Base-by-base conservation (phyloP, 164 flowering plant species). In the Magnolia kwangsiensis region DNA sequence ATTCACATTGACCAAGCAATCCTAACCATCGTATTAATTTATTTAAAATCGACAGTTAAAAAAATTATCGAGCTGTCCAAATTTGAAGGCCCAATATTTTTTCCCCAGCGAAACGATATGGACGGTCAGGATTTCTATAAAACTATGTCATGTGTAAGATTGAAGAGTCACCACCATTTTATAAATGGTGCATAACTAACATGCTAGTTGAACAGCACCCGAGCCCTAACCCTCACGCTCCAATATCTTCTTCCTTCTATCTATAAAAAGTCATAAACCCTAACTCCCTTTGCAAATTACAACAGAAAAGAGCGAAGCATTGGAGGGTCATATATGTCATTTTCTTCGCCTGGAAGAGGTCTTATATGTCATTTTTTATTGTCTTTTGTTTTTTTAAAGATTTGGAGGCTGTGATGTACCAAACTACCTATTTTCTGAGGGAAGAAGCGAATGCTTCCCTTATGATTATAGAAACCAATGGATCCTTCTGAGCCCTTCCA, bases 401-500 rank as follows among this genome's bases (percentile, higher is more conserved):
- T 24, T 23, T 10, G 11, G 72, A 59, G 83, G 89, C 92, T 65
- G 75, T 89, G 94, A 92, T 90, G 96, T 2, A 80, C 75, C 63
- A 73, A 16, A 80, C 89, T 89, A 89, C 91, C 91, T 90, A 90
- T 89, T 89, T 89, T 86, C 74, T 89, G 94, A 92, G 76, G 81
- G 83, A 76, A 63, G 13, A 50, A 59, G 19, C 18, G 16, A n/a
- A 63, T 37, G 45, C 61, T 69, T 80, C 76, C 79, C 78, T 76
- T 72, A 67, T 87, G 91, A 90, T 87, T 89, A 87, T 50, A 75
- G 75, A 84, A 84, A 20, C 93, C 93, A 92, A 90, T 90, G 92
- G 90, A 92, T 92, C 92, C 96, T 91, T 89, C 94, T 92, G 96
- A 92, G 96, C 92, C 81, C 59, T 50, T 74, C 58, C 37, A 0